Percentiles rank a stretch among this genome's conserved stretches.
Conservation (phyloP, 371 early-diverging fungal genomes). For the Vairimorpha ceranae region DNA sequence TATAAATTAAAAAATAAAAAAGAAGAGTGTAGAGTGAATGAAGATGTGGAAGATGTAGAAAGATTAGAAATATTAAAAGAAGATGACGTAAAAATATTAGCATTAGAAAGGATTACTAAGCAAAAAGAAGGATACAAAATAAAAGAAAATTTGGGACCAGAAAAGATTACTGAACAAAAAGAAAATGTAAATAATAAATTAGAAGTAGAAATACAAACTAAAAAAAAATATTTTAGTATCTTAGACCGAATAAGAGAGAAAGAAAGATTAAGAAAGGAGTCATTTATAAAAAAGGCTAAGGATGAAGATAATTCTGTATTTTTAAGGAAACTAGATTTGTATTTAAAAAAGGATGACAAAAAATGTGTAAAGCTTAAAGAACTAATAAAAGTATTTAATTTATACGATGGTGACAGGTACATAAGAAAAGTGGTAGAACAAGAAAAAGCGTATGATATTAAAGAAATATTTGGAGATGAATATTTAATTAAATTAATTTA, state of each 20-base stretch:
- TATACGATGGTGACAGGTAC: conserved; percentile 21
- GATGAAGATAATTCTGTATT: conserved; percentile 44
- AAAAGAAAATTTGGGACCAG: not conserved
- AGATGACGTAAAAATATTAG: not conserved
- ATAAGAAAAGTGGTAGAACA: conserved; percentile 24
- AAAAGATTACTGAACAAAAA: not conserved
- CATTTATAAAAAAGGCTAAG: conserved; percentile 52
- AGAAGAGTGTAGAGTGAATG: not conserved
- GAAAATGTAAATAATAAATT: not conserved
- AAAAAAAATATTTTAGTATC: conserved; percentile 39
- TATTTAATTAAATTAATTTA: conserved; percentile 18
- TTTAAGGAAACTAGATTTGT: conserved; percentile 17
- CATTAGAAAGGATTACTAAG: too few relatives aligned
- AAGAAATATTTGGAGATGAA: conserved; percentile 28
- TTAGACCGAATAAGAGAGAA: conserved; percentile 59
- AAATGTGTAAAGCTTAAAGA: conserved; percentile 30
- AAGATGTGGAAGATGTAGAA: not conserved
- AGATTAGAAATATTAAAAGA: not conserved
- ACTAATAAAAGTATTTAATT: conserved; percentile 30
- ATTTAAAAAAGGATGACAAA: conserved; percentile 35
- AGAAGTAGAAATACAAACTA: not conserved
- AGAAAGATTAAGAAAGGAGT: conserved; percentile 54
- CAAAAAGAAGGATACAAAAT: not conserved
- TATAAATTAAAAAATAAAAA: conserved; percentile 6
- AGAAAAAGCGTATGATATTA: conserved; percentile 25